Evolutionary conservation across 129 eudicot species (phyloP).

Genomic region (Lonicera japonica): DNA sequence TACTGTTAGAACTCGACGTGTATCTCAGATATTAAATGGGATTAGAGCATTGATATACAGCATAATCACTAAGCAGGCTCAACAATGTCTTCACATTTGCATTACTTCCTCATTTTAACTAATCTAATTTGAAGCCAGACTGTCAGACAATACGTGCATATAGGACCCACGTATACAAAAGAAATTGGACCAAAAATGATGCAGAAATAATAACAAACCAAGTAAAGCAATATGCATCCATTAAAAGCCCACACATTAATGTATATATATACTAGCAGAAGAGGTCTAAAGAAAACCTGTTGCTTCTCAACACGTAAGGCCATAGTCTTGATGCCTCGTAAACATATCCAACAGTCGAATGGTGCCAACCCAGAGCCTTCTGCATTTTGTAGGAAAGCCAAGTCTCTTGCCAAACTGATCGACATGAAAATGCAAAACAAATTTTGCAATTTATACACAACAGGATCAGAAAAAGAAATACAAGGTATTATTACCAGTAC

Average conservation of each 20-base stretch:
- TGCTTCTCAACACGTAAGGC: constrained; percentile 94
- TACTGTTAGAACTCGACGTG: too few species aligned
- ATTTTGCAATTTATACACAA: background rate
- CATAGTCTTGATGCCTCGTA: constrained; percentile 97
- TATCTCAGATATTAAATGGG: too few species aligned
- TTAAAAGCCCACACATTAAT: background rate
- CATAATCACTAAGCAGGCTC: too few species aligned
- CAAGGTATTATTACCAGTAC: background rate
- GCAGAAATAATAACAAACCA: background rate
- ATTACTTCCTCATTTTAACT: too few species aligned
- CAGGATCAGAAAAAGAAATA: background rate
- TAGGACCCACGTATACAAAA: too few species aligned
- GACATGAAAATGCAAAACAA: constrained; percentile 5
- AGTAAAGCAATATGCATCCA: background rate
- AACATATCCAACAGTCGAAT: constrained; percentile 95
- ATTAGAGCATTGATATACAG: too few species aligned
- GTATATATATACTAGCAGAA: background rate
- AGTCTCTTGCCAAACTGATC: constrained; percentile 73
- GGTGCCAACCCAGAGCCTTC: constrained; percentile 95
- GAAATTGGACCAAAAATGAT: background rate
- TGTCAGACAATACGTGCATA: too few species aligned
- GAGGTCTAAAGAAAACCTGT: constrained; percentile 47
- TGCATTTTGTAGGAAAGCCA: constrained; percentile 90
- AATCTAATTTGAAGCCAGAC: too few species aligned
- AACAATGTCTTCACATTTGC: too few species aligned